Evolutionary conservation across 2,329 filamentous ascomycete species (phyloP).

Genomic region (Cadophora sp.): DNA sequence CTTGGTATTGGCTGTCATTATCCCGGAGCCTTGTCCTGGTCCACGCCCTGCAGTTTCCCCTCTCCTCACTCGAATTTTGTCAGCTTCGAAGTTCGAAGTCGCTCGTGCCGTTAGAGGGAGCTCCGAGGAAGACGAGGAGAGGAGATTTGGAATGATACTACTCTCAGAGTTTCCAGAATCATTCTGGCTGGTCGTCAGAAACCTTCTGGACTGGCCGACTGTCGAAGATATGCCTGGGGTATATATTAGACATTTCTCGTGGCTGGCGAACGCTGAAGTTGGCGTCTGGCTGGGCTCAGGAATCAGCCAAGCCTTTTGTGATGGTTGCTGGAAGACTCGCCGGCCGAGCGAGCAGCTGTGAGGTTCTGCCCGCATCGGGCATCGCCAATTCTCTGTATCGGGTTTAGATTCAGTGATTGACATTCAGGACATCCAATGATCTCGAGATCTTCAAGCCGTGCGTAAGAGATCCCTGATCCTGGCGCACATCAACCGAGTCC

Average conservation of each 20-base stretch:
- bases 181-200: conserved; percentile 7
- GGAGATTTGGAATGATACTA: conserved; percentile 4
- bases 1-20: too few species aligned
- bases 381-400: neutral
- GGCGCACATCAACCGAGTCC: neutral
- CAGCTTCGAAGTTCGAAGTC: neutral
- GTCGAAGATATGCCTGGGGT: neutral
- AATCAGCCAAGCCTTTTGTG: neutral
- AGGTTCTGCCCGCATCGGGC: conserved; percentile 12
- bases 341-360: neutral
- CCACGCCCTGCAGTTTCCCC: too few species aligned
- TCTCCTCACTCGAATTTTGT: neutral
- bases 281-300: neutral
- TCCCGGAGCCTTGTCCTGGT: too few species aligned
- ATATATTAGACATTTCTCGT: neutral
- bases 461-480: conserved; percentile 4
- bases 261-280: neutral
- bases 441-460: neutral
- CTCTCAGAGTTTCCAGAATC: neutral
- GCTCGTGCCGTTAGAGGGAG: neutral
- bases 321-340: conserved; percentile 10
- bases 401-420: conserved; percentile 1
- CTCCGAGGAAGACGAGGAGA: neutral
- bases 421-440: conserved; percentile 8
- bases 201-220: neutral